Conservation (phyloP, 2,329 filamentous ascomycete genomes). For the Colletotrichum sp. region DNA sequence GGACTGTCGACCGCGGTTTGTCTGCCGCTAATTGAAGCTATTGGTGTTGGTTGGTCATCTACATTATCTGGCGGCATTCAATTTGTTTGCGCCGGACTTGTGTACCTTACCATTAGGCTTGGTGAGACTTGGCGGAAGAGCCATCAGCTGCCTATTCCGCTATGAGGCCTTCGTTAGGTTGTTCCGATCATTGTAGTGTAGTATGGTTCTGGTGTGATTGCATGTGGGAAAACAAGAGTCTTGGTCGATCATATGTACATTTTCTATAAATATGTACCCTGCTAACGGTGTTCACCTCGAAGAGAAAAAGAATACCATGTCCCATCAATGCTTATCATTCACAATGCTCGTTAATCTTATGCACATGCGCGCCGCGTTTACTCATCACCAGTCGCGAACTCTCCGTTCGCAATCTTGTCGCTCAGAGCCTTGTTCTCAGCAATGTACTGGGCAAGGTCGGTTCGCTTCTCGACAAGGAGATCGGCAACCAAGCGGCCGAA, state of each 20-base stretch:
- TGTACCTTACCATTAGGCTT: background rate
- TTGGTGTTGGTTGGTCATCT: slow-evolving; percentile 83
- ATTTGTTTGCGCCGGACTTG: background rate
- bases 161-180: background rate
- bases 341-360: background rate
- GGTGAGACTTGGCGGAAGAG: background rate
- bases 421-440: slow-evolving; percentile 35
- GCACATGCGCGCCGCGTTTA: background rate
- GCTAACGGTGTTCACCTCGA: too few relatives aligned
- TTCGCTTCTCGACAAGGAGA: slow-evolving; percentile 41
- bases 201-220: background rate
- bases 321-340: background rate
- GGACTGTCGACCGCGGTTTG: slow-evolving; percentile 74
- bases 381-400: slow-evolving; percentile 30
- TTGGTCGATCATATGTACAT: background rate
- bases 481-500: slow-evolving; percentile 65
- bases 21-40: slow-evolving; percentile 71
- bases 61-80: slow-evolving; percentile 56
- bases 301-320: too few relatives aligned
- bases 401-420: slow-evolving; percentile 34
- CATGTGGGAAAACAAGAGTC: accelerated
- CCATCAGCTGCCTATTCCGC: background rate
- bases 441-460: slow-evolving; percentile 29
- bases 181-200: too few relatives aligned
- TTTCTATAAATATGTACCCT: background rate